Percentiles rank a stretch among this genome's conserved stretches.
These are phyloP conservation scores for Solanum lycopersicoides DNA, from an alignment of 257 asterid genomes.

Conservation along the genomic window DNA sequence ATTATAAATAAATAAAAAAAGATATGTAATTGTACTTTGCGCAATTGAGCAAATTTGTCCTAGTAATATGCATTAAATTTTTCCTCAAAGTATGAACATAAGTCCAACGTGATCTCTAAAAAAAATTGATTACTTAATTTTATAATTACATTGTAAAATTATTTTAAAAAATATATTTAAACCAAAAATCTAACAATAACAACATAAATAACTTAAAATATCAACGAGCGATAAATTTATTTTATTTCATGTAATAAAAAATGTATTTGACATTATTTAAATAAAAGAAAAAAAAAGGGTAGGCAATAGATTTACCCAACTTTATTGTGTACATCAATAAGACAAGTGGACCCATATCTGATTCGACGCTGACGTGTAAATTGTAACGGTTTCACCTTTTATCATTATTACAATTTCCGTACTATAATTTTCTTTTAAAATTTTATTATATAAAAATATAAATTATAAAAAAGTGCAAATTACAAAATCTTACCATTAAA, in stretches of 20 bases:
- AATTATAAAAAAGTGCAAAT: neutral
- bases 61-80: neutral
- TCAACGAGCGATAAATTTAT: neutral
- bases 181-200: neutral
- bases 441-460: neutral
- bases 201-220: neutral
- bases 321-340: neutral
- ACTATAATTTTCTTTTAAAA: neutral
- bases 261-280: neutral
- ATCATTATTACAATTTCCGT: neutral
- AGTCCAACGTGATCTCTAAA: neutral
- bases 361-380: conserved; percentile 8
- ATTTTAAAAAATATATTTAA: neutral
- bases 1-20: no score
- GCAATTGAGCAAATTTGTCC: no score
- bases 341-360: conserved; percentile 15
- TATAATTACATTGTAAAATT: neutral
- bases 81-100: neutral
- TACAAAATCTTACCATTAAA: neutral
- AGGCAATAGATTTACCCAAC: neutral
- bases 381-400: neutral
- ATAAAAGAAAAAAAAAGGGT: neutral
- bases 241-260: neutral
- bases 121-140: neutral
- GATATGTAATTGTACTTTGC: no score